Conservation (phyloP, 768 basidiomycete genomes). For the Amanita rimosa region DNA sequence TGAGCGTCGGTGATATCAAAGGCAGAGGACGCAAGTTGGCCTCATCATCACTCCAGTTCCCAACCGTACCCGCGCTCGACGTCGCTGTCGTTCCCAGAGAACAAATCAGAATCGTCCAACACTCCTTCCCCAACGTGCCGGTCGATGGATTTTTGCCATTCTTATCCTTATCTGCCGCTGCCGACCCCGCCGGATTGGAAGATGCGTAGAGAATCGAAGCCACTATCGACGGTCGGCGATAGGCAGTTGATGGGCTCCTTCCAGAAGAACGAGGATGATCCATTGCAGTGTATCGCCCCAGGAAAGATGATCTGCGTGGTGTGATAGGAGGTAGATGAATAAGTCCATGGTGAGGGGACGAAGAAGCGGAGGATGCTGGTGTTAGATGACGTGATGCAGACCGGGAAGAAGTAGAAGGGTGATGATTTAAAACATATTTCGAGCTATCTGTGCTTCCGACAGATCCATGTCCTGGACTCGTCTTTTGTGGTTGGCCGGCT, state of each 20-base stretch:
- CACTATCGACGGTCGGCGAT: conserved; percentile 10
- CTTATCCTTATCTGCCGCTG: conserved; percentile 22
- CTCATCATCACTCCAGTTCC: conserved; percentile 27
- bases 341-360: conserved; percentile 40
- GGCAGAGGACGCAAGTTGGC: conserved; percentile 12
- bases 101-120: conserved; percentile 72
- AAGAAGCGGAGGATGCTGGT: conserved; percentile 44
- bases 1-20: conserved; percentile 23
- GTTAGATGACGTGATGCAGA: conserved; percentile 38
- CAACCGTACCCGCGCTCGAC: conserved; percentile 17
- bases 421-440: conserved; percentile 1
- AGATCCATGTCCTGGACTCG: conserved; percentile 16
- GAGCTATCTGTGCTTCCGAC: conserved; percentile 8
- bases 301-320: conserved; percentile 26
- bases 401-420: conserved; percentile 19
- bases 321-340: conserved; percentile 34
- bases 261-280: conserved; percentile 11
- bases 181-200: too few species aligned
- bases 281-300: conserved; percentile 24
- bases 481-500: conserved; percentile 10
- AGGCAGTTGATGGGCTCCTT: conserved; percentile 3
- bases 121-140: conserved; percentile 73
- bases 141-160: not conserved
- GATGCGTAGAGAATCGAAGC: conserved; percentile 15
- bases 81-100: conserved; percentile 23